phyloP scores from a whole-genome alignment of 768 basidiomycete genomes.

The Chalciporus sphaerocephalus region DNA sequence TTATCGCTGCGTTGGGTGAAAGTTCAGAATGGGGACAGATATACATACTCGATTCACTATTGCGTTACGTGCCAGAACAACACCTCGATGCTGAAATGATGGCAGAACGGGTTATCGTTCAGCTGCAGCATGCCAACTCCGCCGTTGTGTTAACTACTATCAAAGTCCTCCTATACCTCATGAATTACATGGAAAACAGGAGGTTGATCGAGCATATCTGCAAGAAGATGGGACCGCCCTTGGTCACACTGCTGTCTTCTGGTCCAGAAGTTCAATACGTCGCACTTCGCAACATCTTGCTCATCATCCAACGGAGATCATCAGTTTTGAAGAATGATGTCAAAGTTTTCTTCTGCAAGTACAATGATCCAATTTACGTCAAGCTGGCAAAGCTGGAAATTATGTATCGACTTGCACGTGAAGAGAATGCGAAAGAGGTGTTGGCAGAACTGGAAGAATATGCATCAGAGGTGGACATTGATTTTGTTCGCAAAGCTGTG shows the following conservation, averaged over 20 bases:
- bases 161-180: constrained; percentile 91
- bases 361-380: constrained; percentile 98
- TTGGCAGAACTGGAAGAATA: constrained; percentile 95
- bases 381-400: constrained; percentile 98
- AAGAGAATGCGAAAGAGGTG: constrained; percentile 90
- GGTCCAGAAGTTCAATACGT: constrained; percentile 99
- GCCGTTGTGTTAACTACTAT: constrained; percentile 99
- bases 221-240: constrained; percentile 95
- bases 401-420: constrained; percentile 95
- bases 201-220: constrained; percentile 84
- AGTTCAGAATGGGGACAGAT: constrained; percentile 99
- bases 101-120: constrained; percentile 91
- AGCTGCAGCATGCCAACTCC: constrained; percentile 97
- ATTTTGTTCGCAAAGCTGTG: constrained; percentile 97
- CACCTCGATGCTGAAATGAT: constrained; percentile 88
- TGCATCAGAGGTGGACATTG: constrained; percentile 96
- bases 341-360: constrained; percentile 99
- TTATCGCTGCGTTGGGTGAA: constrained; percentile 87
- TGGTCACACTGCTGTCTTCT: constrained; percentile 93
- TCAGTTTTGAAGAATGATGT: constrained; percentile 93
- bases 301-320: constrained; percentile 95
- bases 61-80: constrained; percentile 90
- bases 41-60: constrained; percentile 90
- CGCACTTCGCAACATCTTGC: constrained; percentile 89
- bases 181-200: constrained; percentile 98